Percentiles rank a stretch among this genome's conserved stretches.
phyloP scores from a whole-genome alignment of 2,329 filamentous ascomycete species.

The Dactylellina drechsleri region DNA sequence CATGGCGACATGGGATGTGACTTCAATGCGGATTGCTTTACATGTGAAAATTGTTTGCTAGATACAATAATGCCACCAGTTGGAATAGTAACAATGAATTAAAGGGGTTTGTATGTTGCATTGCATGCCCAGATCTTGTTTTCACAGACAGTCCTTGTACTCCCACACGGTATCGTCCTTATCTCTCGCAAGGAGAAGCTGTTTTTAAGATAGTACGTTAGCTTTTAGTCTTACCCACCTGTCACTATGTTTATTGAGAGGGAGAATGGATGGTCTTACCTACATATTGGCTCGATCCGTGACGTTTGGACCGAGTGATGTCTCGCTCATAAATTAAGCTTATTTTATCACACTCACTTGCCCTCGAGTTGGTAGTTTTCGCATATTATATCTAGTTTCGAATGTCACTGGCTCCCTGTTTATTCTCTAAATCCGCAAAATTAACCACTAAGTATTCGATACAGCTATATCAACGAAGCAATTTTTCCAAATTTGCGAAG shows the following conservation, averaged over 20 bases:
- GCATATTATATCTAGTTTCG: neutral
- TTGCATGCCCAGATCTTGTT: too few relatives aligned
- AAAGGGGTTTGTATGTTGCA: too few relatives aligned
- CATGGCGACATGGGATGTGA: neutral
- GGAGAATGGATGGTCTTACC: conserved; percentile 5
- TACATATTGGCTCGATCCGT: neutral
- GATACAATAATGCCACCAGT: neutral
- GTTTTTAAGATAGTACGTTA: neutral
- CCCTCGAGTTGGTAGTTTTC: neutral
- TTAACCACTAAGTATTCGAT: too few relatives aligned
- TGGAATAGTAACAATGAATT: conserved; percentile 3
- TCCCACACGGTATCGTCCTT: neutral
- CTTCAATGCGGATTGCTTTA: conserved; percentile 10
- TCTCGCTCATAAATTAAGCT: conserved; percentile 29
- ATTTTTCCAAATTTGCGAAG: too few relatives aligned
- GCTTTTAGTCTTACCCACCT: neutral
- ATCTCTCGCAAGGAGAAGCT: conserved; percentile 6
- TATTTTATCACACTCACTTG: conserved; percentile 18
- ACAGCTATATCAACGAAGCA: too few relatives aligned
- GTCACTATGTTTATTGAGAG: neutral
- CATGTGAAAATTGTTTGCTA: conserved; percentile 21
- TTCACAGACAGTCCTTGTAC: too few relatives aligned
- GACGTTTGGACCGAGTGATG: neutral
- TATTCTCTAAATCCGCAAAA: too few relatives aligned
- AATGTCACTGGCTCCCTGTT: neutral